phyloP scores from a whole-genome alignment of 768 basidiomycete species.

The Rhodotorula kratochvilovae region DNA sequence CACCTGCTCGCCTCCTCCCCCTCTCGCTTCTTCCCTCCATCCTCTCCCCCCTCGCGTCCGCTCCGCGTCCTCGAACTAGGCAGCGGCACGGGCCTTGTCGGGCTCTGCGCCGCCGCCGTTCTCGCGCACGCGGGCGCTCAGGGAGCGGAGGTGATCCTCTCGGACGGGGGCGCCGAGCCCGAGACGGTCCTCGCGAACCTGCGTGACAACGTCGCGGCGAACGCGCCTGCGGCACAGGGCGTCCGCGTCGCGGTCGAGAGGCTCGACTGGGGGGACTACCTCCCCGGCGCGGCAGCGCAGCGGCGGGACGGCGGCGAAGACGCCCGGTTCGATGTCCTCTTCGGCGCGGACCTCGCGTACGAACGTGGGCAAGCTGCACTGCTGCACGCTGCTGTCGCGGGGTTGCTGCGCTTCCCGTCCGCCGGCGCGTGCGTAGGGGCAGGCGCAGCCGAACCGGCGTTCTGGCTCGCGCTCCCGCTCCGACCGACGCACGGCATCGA shows the following conservation, averaged over 20 bases:
- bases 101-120: constrained; percentile 61
- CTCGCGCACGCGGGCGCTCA: constrained; percentile 41
- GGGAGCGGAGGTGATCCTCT: constrained; percentile 56
- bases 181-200: constrained; percentile 69
- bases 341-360: constrained; percentile 78
- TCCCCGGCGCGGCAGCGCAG: background rate
- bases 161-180: constrained; percentile 57
- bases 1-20: constrained; percentile 52
- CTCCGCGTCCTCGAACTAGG: constrained; percentile 70
- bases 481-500: constrained; percentile 56
- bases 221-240: constrained; percentile 47
- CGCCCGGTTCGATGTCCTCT: constrained; percentile 60
- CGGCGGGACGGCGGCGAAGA: background rate
- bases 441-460: constrained; percentile 50
- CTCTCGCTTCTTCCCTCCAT: background rate
- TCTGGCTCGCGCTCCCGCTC: constrained; percentile 70
- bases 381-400: constrained; percentile 62
- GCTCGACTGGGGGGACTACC: constrained; percentile 62
- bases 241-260: constrained; percentile 51
- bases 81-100: constrained; percentile 77
- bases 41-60: background rate
- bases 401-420: constrained; percentile 49
- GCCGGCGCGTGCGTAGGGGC: constrained; percentile 24
- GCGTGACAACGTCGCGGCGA: constrained; percentile 57
- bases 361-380: constrained; percentile 64